Conservation (phyloP, 352 stramenopile genomes). For the Pythium aquatile region DNA sequence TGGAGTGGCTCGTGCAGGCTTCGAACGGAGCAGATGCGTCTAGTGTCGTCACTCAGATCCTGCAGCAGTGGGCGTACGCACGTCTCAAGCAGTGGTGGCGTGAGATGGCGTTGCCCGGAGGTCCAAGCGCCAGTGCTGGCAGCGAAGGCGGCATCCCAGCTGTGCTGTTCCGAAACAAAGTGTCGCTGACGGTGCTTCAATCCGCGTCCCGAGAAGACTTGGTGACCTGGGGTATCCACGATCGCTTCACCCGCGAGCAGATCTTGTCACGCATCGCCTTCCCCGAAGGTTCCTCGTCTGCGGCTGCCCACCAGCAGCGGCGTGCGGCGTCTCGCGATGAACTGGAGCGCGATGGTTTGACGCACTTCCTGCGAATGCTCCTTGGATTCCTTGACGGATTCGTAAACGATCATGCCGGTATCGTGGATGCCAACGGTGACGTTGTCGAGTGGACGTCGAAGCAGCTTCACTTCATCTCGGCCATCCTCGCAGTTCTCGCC, state of each 20-base stretch:
- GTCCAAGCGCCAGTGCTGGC: neutral
- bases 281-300: constrained; percentile 20
- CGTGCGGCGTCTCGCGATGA: constrained; percentile 19
- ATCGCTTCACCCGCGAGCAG: constrained; percentile 51
- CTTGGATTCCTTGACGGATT: constrained; percentile 59
- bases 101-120: constrained; percentile 32
- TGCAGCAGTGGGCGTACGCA: constrained; percentile 45
- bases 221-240: constrained; percentile 62
- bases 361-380: constrained; percentile 50
- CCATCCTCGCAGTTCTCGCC: constrained; percentile 42
- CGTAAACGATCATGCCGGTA: constrained; percentile 32
- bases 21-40: constrained; percentile 17
- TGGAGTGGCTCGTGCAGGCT: constrained; percentile 55
- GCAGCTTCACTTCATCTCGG: constrained; percentile 47
- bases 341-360: constrained; percentile 42
- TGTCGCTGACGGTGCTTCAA: constrained; percentile 47
- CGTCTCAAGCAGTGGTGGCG: constrained; percentile 62
- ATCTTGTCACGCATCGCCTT: constrained; percentile 39
- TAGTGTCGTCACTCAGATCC: constrained; percentile 17
- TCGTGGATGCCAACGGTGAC: constrained; percentile 17
- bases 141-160: constrained; percentile 37
- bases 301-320: constrained; percentile 18
- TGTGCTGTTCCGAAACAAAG: constrained; percentile 38
- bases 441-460: constrained; percentile 27
- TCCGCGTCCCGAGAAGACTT: constrained; percentile 62